Evolutionary conservation across 2,329 filamentous ascomycete genomes (phyloP).

Genomic region (Cordyceps cateniannulata): DNA sequence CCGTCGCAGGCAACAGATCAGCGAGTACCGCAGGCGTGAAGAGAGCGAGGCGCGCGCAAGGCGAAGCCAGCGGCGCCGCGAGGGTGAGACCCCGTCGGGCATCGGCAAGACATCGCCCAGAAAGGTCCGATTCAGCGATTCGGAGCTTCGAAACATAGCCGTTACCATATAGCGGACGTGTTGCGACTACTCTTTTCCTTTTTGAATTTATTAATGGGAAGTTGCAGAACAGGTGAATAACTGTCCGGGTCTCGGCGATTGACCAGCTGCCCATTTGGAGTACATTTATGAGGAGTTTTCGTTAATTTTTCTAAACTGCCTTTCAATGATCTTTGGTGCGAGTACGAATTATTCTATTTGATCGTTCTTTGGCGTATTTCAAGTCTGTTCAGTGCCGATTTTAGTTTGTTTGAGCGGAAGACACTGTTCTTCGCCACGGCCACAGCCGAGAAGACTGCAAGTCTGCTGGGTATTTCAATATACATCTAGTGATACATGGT

Average conservation of each 20-base stretch:
- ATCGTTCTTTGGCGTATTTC: not conserved
- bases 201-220: not conserved
- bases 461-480: conserved; percentile 7
- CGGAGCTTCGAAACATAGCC: conserved; percentile 27
- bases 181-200: not conserved
- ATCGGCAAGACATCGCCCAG: conserved; percentile 23
- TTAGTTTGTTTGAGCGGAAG: not conserved
- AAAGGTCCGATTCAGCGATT: conserved; percentile 36
- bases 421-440: not conserved
- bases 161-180: conserved; percentile 23
- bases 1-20: conserved; percentile 54
- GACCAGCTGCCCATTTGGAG: not conserved
- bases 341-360: not conserved
- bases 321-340: not conserved
- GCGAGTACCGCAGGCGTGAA: conserved; percentile 55
- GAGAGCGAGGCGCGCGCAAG: conserved; percentile 52
- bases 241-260: not conserved
- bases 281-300: not conserved
- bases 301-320: not conserved
- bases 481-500: conserved; percentile 9
- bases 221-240: not conserved
- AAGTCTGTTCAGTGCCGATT: not conserved
- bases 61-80: conserved; percentile 46
- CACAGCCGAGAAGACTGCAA: not conserved
- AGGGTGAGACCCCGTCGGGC: conserved; percentile 21